Evolutionary conservation across 768 basidiomycete genomes (phyloP), one percentile per base, ranked within the genome.

Genomic region (Boletus rufocinnamomeus): DNA sequence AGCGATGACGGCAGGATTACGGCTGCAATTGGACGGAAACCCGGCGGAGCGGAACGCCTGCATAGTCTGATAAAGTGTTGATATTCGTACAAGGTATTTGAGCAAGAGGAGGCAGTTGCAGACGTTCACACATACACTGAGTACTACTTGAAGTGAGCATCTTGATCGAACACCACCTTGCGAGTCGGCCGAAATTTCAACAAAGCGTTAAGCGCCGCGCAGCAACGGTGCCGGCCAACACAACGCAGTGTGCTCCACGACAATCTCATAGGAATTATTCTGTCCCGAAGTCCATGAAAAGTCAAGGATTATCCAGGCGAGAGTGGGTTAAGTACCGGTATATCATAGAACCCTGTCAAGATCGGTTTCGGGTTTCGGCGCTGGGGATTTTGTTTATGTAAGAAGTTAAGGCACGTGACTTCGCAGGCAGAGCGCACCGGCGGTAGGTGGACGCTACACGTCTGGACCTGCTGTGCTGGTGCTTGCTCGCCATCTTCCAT

Each of bases 321-420:
- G n/a, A n/a, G n/a, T n/a, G n/a, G n/a, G n/a, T n/a, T n/a, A n/a
- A n/a, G n/a, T n/a, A n/a, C n/a, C n/a, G n/a, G n/a, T n/a, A n/a
- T n/a, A n/a, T n/a, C n/a, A n/a, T n/a, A n/a, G n/a, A n/a, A n/a
- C n/a, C n/a, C n/a, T n/a, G n/a, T n/a, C n/a, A n/a, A n/a, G n/a
- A n/a, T n/a, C n/a, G n/a, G n/a, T n/a, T n/a, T n/a, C n/a, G n/a
- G n/a, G n/a, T n/a, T n/a, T n/a, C n/a, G n/a, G n/a, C n/a, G n/a
- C n/a, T n/a, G n/a, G n/a, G n/a, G n/a, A n/a, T n/a, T 28, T 28
- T 28, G 30, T 34, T 34, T 35, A 35, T 13, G 34, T 35, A 35
- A 35, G 9, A 40, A 40, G 38, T 58, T 6, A 63, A 66, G 28
- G 0, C 64, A 66, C 52, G 64, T 65, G 64, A 65, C 51, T 40